Percentiles rank a stretch among this genome's conserved stretches.
Evolutionary conservation across 768 basidiomycete genomes (phyloP).

Genomic region (Hericium coralloides): DNA sequence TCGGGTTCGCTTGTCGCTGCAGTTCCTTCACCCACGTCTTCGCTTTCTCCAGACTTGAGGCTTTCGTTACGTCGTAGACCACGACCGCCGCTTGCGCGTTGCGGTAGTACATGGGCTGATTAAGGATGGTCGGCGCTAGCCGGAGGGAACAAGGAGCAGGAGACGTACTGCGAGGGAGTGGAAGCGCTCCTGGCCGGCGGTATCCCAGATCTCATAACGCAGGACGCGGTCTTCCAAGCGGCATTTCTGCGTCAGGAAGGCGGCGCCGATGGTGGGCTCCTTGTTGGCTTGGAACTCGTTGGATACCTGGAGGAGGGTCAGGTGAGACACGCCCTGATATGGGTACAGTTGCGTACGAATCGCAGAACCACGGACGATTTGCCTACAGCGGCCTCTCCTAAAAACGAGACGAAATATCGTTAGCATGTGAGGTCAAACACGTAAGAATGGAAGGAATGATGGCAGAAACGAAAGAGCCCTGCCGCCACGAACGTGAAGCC

Average conservation of each 20-base stretch:
- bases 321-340: background rate
- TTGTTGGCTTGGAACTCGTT: conserved; percentile 99
- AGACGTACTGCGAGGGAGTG: conserved; percentile 85
- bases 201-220: conserved; percentile 97
- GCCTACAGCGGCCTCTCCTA: conserved; percentile 97
- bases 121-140: background rate
- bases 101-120: conserved; percentile 95
- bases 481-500: background rate
- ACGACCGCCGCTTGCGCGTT: conserved; percentile 98
- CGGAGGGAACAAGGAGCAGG: background rate
- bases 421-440: background rate
- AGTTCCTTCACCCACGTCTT: conserved; percentile 99
- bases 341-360: conserved; percentile 55
- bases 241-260: conserved; percentile 92
- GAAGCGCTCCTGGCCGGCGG: conserved; percentile 93
- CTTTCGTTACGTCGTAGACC: conserved; percentile 96
- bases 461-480: background rate
- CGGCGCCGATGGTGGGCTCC: conserved; percentile 96
- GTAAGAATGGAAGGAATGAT: background rate
- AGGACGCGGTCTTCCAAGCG: conserved; percentile 89
- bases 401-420: background rate
- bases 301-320: conserved; percentile 48
- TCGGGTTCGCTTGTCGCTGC: conserved; percentile 96
- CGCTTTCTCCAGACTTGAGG: conserved; percentile 92
- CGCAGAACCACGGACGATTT: conserved; percentile 98